Conservation (phyloP, 306 rosid species). For the Mucuna pruriens region DNA sequence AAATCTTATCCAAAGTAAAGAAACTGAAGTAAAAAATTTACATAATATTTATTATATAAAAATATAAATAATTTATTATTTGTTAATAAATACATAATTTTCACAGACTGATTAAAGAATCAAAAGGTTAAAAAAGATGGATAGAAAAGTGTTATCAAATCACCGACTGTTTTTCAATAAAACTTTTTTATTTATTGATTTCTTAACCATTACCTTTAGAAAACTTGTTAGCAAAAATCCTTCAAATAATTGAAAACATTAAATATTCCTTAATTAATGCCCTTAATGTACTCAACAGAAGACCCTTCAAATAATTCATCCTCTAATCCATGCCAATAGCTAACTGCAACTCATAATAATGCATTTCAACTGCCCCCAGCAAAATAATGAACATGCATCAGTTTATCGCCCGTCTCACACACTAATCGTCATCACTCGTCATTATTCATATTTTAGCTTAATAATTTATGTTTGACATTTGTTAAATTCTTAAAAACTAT, state of each 20-base stretch:
- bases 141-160: too few species aligned
- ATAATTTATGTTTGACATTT: conserved; percentile 1
- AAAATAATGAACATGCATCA: not conserved
- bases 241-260: not conserved
- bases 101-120: too few species aligned
- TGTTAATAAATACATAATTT: too few species aligned
- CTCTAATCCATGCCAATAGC: not conserved
- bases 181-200: too few species aligned
- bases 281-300: not conserved
- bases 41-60: too few species aligned
- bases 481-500: not conserved
- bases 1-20: too few species aligned
- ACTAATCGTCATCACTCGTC: not conserved
- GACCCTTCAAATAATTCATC: not conserved
- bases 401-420: not conserved
- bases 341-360: not conserved
- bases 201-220: too few species aligned
- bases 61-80: too few species aligned
- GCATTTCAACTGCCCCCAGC: not conserved
- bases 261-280: not conserved
- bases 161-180: too few species aligned
- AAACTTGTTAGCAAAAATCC: not conserved
- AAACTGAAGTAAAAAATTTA: too few species aligned
- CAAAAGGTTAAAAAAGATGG: too few species aligned
- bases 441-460: not conserved